These are phyloP conservation scores for Talaromyces sp. DNA, from an alignment of 2,329 filamentous ascomycete species.

Conservation along the genomic window DNA sequence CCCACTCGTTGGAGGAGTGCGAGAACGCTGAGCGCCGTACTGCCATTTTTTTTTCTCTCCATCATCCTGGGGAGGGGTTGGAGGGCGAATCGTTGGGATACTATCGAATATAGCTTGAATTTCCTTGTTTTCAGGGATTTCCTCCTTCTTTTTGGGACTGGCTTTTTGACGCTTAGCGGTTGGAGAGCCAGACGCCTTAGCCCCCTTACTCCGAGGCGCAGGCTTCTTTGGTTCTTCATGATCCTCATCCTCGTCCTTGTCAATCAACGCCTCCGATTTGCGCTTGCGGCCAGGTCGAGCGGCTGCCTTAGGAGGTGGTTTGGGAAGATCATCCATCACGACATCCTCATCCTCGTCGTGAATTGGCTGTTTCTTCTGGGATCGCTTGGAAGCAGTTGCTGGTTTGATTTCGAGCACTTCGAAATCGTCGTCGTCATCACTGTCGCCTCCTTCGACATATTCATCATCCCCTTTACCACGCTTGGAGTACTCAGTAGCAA, in stretches of 20 bases:
- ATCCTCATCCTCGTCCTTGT: constrained; percentile 59
- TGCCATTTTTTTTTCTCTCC: constrained; percentile 74
- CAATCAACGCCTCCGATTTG: constrained; percentile 58
- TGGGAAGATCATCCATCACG: constrained; percentile 56
- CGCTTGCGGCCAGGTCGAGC: constrained; percentile 52
- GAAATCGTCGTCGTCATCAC: constrained; percentile 55
- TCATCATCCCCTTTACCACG: constrained; percentile 65
- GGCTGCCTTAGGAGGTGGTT: constrained; percentile 47
- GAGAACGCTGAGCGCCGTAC: constrained; percentile 66
- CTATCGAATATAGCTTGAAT: constrained; percentile 85
- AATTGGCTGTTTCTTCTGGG: constrained; percentile 35
- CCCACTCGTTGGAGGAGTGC: constrained; percentile 65
- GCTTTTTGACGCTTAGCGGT: constrained; percentile 55
- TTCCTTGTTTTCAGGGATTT: constrained; percentile 67
- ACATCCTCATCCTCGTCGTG: constrained; percentile 49
- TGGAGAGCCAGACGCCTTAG: constrained; percentile 39
- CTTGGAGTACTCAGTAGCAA: constrained; percentile 70
- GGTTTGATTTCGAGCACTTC: constrained; percentile 67
- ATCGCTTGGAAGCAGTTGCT: constrained; percentile 56
- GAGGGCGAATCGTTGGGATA: constrained; percentile 79
- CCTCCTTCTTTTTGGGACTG: constrained; percentile 64
- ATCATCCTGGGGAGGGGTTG: constrained; percentile 76
- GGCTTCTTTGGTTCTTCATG: constrained; percentile 63
- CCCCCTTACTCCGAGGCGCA: constrained; percentile 38
- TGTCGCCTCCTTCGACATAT: constrained; percentile 66